Base-by-base conservation (phyloP, 495 filamentous ascomycete genomes). In the Xylaria cubensis region DNA sequence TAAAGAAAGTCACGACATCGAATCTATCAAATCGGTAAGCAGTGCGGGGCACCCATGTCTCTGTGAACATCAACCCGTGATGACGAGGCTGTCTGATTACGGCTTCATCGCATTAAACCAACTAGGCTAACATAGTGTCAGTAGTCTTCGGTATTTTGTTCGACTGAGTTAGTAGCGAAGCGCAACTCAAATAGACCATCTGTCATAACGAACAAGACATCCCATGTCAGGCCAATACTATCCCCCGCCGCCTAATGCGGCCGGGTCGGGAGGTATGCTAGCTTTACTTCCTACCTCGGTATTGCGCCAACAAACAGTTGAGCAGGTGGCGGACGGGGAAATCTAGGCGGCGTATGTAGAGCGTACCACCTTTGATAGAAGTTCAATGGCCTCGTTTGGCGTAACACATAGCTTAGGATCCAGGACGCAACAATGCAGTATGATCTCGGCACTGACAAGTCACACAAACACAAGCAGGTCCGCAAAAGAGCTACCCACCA, bases 401-500 rank as follows among this genome's bases (percentile, higher is more conserved):
- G 24, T 5, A 64, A 44, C 24, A 64, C 41, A 41, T 46, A n/a
- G 39, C 19, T 46, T 17, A 41, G 61, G n/a, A 64, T 64, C 41
- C 32, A 46, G 21, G 58, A n/a, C 36, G 34, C 34, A 21, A 41
- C 58, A 39, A 10, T 24, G 4, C 61, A 64, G 17, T 65, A 29
- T 39, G 32, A 29, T 53, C 39, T 24, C 29, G 32, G 21, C 8
- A 62, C 69, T 71, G 39, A 71, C 69, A 34, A 42, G 61, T 73
- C 13, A 75, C 75, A 59, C 67, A 73, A 69, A 59, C 69, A 61
- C 21, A 65, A 75, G 41, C 65, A 74, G 67, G 72, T 62, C 77
- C 80, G 19, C 80, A 82, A 68, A 79, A 79, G 51, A 77, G 70
- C 68, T 85, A 82, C 64, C 80, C 80, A 39, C 80, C 79, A 41